Base-by-base conservation (phyloP, 495 filamentous ascomycete genomes). In the Eremomyces bilateralis region DNA sequence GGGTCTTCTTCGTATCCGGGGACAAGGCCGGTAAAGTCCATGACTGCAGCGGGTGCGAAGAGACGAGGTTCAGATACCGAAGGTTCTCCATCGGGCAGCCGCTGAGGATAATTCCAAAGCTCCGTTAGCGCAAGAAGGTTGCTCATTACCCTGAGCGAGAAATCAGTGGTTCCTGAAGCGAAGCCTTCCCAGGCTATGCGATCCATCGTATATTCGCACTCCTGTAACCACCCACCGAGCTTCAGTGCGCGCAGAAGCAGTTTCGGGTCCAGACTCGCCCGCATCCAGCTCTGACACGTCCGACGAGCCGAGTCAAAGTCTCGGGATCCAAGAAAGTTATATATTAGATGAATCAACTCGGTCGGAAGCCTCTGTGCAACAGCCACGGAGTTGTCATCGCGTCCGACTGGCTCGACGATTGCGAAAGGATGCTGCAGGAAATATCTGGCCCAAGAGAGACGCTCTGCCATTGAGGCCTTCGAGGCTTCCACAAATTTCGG, bases 241-340 rank as follows among this genome's bases (percentile, higher is more conserved):
- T 60, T 65, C 21, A 71, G 48, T 65, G 65, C 70, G 18, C 32
- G 42, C 4, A 57, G 49, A 16, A 80, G 53, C 4, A 80, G 42
- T 0, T 41, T 48, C 24, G 46, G 43, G 18, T 73, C 54, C n/a
- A 80, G 52, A 27, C 72, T 70, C 21, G 63, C 61, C 11, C 62
- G 56, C 59, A 75, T 69, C 76, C 74, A 82, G 31, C 56, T 56
- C 31, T 62, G 64, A 42, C 76, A 80, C 5, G 65, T 64, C 34
- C 68, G 64, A 31, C 76, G 60, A 10, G 74, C 72, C 41, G 67
- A 60, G 43, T 80, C 61, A 45, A 80, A 79, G 42, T 75, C 71
- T 3, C 55, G 37, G 0, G 76, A 72, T 8, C 52, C 48, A 4
- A 78, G 53, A 40, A 64, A 54, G 6, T 36, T 38, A 38, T 66